A percentile compares a stretch with the other conserved stretches of the same genome.
phyloP scores from a whole-genome alignment of 2,329 filamentous ascomycete genomes.

The Ophiostoma ulmi region DNA sequence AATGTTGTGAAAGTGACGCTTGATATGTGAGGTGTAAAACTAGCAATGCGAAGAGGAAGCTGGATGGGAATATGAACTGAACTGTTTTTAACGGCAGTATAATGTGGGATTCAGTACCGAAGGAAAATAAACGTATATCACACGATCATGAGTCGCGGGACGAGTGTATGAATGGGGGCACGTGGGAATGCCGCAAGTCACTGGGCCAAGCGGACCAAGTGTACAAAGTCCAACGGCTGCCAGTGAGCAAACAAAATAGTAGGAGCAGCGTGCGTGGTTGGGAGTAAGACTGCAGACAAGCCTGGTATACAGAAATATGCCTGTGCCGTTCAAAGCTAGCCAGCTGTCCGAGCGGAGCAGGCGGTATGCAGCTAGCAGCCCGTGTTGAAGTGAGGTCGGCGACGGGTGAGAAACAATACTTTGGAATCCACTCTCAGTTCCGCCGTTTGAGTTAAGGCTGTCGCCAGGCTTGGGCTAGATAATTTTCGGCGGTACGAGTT shows the following conservation, averaged over 20 bases:
- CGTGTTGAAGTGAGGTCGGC: neutral
- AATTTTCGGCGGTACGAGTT: neutral
- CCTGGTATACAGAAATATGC: neutral
- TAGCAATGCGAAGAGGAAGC: neutral
- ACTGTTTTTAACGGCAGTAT: neutral
- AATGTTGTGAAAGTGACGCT: neutral
- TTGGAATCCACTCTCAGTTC: neutral
- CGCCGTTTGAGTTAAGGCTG: neutral
- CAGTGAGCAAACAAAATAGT: neutral
- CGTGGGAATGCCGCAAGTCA: neutral
- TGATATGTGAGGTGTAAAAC: neutral
- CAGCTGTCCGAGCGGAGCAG: neutral
- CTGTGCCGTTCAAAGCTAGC: neutral
- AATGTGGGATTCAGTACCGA: neutral
- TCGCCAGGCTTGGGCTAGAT: too few species aligned
- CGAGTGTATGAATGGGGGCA: neutral
- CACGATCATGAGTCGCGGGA: neutral
- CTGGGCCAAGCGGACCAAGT: neutral
- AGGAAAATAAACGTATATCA: neutral
- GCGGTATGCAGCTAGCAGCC: constrained; percentile 5
- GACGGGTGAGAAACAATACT: neutral
- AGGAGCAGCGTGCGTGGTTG: neutral
- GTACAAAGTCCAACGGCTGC: neutral
- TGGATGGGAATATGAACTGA: neutral
- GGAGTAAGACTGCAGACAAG: neutral